These are phyloP conservation scores for Fraxinus pennsylvanica DNA, from an alignment of 257 asterid species.

Conservation along the genomic window DNA sequence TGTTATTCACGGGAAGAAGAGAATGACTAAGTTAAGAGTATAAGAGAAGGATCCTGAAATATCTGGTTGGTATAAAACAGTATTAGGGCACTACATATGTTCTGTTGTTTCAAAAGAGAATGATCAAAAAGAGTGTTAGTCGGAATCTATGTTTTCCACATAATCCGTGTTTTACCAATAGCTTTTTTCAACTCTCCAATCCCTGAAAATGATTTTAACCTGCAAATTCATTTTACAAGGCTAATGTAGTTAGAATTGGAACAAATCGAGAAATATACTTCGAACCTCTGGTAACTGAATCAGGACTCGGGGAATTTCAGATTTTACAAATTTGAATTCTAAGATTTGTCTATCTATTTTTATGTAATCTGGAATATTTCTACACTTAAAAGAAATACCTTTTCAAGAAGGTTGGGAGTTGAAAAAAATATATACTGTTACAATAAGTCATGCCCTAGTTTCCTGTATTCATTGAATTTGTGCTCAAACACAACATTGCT, in stretches of 20 bases:
- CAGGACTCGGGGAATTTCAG: not conserved
- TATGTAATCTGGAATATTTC: not conserved
- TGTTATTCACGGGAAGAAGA: not conserved
- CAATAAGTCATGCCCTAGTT: not conserved
- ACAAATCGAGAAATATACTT: not conserved
- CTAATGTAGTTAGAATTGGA: too few species aligned
- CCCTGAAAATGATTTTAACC: not conserved
- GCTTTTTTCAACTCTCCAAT: not conserved
- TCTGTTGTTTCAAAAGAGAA: not conserved
- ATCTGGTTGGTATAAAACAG: not conserved
- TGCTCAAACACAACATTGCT: not conserved
- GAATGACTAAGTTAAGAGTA: not conserved
- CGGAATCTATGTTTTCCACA: not conserved
- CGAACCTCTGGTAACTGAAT: not conserved
- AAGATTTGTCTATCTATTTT: not conserved
- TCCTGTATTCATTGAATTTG: not conserved
- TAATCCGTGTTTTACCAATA: not conserved
- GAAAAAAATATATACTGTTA: not conserved
- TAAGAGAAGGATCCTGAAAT: not conserved
- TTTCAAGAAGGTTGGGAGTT: not conserved
- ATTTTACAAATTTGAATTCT: not conserved
- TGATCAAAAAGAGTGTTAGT: not conserved
- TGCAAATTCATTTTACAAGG: not conserved
- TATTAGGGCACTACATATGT: not conserved
- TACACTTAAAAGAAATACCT: not conserved